Percentiles rank a stretch among this genome's conserved stretches.
These are phyloP conservation scores for Boletus rubescentipes DNA, from an alignment of 768 basidiomycete species.

Conservation along the genomic window DNA sequence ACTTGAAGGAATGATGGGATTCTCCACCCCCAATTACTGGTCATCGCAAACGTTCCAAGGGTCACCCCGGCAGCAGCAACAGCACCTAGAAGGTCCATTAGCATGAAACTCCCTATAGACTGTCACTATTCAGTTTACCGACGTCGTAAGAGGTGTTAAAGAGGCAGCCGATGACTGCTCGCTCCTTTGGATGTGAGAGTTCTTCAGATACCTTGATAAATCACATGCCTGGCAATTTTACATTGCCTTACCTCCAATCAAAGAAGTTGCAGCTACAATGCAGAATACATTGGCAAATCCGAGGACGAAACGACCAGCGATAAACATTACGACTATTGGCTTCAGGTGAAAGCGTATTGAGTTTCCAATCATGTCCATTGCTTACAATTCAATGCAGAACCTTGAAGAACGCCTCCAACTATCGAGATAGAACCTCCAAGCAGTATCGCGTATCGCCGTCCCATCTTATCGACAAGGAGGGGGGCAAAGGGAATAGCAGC, in stretches of 20 bases:
- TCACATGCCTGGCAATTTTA: no score
- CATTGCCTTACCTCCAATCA: slow-evolving; percentile 18
- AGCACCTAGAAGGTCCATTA: slow-evolving; percentile 10
- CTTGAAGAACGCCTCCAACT: slow-evolving; percentile 1
- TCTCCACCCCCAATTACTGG: slow-evolving; percentile 62
- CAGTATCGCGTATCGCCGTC: slow-evolving; percentile 15
- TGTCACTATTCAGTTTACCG: background rate
- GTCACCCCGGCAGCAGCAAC: slow-evolving; percentile 49
- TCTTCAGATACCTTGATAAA: background rate
- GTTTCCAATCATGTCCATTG: background rate
- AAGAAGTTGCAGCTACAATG: slow-evolving; percentile 21
- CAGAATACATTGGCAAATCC: slow-evolving; percentile 15
- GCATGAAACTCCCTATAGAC: background rate
- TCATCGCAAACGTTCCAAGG: slow-evolving; percentile 62
- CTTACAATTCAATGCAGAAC: slow-evolving; percentile 4
- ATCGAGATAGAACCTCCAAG: slow-evolving; percentile 5
- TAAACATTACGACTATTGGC: slow-evolving; percentile 5
- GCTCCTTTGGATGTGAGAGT: slow-evolving; percentile 21
- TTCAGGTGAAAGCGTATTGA: background rate
- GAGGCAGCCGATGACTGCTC: slow-evolving; percentile 1
- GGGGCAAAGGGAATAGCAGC: slow-evolving; percentile 46
- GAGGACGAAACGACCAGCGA: slow-evolving; percentile 17
- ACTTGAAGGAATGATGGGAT: slow-evolving; percentile 60
- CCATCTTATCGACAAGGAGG: slow-evolving; percentile 4
- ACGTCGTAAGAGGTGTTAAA: background rate